Evolutionary conservation across 306 rosid genomes (phyloP).

Genomic region (Pterocarpus macrocarpus): DNA sequence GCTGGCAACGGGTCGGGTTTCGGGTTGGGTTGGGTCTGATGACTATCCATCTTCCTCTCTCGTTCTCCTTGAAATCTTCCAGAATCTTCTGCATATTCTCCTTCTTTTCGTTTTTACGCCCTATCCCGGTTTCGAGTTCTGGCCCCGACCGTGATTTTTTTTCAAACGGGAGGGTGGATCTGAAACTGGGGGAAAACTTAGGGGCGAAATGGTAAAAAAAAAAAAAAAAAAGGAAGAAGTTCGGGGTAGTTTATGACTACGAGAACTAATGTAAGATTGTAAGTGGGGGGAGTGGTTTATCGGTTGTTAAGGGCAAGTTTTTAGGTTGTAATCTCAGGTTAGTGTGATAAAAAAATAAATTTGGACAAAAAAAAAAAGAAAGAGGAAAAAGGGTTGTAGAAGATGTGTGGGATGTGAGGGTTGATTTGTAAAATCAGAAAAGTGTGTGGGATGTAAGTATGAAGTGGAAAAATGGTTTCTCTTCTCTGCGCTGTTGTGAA

Average conservation of each 20-base stretch:
- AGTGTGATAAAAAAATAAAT: neutral
- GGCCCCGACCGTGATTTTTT: conserved; percentile 77
- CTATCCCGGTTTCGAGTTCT: conserved; percentile 45
- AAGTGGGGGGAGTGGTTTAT: neutral
- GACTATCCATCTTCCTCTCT: neutral
- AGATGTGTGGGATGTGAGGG: conserved; percentile 40
- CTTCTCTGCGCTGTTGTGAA: conserved; percentile 46
- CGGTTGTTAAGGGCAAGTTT: conserved; percentile 32
- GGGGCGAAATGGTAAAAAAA: conserved; percentile 49
- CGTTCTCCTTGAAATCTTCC: conserved; percentile 11
- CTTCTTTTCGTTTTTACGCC: conserved; percentile 29
- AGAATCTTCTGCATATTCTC: neutral
- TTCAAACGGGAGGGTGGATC: conserved; percentile 70
- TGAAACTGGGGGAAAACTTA: conserved; percentile 42
- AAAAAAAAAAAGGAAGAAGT: neutral
- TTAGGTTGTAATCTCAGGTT: conserved; percentile 49
- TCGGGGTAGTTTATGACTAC: conserved; percentile 17
- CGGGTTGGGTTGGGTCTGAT: conserved; percentile 25
- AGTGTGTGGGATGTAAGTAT: conserved; percentile 9
- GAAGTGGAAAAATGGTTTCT: conserved; percentile 20
- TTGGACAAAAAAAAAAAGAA: neutral
- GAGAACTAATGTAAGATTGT: conserved; percentile 10
- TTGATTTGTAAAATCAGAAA: conserved; percentile 47
- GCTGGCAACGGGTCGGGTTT: neutral
- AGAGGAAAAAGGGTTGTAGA: neutral